phyloP scores from a whole-genome alignment of 2,329 filamentous ascomycete species.

The Metarhizium sp. region DNA sequence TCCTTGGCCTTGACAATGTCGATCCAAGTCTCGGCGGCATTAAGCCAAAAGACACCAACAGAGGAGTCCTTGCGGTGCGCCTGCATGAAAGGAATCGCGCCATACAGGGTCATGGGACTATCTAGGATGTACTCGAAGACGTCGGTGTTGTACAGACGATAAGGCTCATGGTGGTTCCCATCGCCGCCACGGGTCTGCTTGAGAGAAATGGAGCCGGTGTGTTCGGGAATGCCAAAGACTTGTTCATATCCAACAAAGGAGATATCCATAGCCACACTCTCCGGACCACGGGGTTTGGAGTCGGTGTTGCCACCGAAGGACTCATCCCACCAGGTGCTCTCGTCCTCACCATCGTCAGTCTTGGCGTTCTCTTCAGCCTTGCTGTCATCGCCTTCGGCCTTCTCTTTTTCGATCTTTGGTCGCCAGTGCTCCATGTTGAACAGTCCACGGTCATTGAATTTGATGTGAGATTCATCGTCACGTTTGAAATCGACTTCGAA shows the following conservation, averaged over 20 bases:
- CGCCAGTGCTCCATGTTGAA: constrained; percentile 96
- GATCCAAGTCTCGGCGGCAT: constrained; percentile 94
- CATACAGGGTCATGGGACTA: constrained; percentile 97
- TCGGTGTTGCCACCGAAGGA: constrained; percentile 92
- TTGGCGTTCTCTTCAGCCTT: constrained; percentile 35
- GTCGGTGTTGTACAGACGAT: constrained; percentile 90
- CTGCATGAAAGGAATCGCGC: constrained; percentile 96
- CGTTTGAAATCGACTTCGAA: constrained; percentile 82
- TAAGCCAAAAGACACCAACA: constrained; percentile 95
- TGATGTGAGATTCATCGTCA: constrained; percentile 72
- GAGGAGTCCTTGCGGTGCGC: constrained; percentile 89
- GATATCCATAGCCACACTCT: constrained; percentile 86
- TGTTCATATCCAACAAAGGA: constrained; percentile 86
- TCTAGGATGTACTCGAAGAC: constrained; percentile 97
- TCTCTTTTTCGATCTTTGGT: constrained; percentile 70
- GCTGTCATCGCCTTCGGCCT: constrained; percentile 45
- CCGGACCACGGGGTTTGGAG: constrained; percentile 86
- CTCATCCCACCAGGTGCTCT: constrained; percentile 98
- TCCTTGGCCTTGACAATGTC: constrained; percentile 79
- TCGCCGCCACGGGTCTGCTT: constrained; percentile 85
- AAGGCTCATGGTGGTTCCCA: constrained; percentile 79
- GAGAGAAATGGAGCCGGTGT: constrained; percentile 78
- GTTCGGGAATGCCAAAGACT: constrained; percentile 90
- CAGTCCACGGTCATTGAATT: constrained; percentile 81
- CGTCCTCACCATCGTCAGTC: constrained; percentile 50